Evolutionary conservation across 2,329 filamentous ascomycete genomes (phyloP), one percentile per base, ranked within the genome.

Genomic region (Fusarium armeniacum): DNA sequence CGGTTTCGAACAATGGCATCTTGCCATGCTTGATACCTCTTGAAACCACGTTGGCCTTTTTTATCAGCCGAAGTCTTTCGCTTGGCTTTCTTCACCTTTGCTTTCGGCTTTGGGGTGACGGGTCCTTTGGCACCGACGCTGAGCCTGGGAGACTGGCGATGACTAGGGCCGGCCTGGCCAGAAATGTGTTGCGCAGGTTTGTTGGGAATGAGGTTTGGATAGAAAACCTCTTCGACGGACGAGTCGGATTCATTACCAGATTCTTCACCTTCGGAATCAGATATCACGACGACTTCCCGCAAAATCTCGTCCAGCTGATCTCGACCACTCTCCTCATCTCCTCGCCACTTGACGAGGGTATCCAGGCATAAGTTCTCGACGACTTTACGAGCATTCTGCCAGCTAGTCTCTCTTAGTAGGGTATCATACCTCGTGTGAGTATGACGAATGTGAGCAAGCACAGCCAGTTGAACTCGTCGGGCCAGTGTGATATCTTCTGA

Each of bases 271-370:
- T 88, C 86, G 7, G 84, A 84, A 70, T 89, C 87, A n/a, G 87
- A 88, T 45, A 91, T 89, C 72, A 90, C 85, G 55, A 91, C 87
- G 13, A 91, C 87, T 77, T 91, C 89, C 52, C 87, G 84, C 35
- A 91, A 81, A 60, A 91, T 90, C 75, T 91, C 88, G 62, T 91
- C 89, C 18, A 91, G 83, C 76, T 90, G 87, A 72, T 91, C 89
- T 50, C 89, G 86, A 28, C 89, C 89, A 20, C 86, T 90, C 76
- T 91, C 89, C 76, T 91, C 89, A 71, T 91, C 89, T 58, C 89
- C 89, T 80, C 89, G 88, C 89, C 89, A 91, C 85, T 90, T 90
- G 82, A 90, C 86, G 77, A 91, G 85, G 55, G 88, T 82, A 70
- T 90, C 89, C 46, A 91, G 81, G 67, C 89, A 91, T 16, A 88